Evolutionary conservation across 805 yeast genomes (phyloP), one percentile per base, ranked within the genome.

Genomic region (Sugiyamaella americana): DNA sequence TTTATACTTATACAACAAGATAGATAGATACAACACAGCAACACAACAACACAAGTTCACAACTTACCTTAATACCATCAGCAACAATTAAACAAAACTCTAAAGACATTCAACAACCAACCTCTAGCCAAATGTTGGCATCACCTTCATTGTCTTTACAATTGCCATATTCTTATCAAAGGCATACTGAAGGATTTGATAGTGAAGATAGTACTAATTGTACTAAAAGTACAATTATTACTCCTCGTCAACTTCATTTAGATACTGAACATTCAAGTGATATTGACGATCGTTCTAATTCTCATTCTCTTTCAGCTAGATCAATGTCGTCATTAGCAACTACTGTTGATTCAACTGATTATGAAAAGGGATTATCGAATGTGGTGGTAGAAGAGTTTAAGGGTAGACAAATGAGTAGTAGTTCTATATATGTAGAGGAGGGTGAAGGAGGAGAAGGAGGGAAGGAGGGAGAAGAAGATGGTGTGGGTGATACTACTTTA

Each of bases 281-380:
- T 16, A 41, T 35, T 21, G 37, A 35, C 37, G 37, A 10, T 11
- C 20, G 5, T 35, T 35, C 11, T 11, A 18, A 5, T 35, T 13
- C 17, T 11, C 17, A 44, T 19, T 44, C 47, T 26, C 42, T 44
- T 37, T 44, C 47, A 23, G 42, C 42, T 13, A 41, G 53, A 29
- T 51, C 55, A 47, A 51, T 51, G 55, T 49, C 55, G 20, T 50
- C 53, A 26, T 45, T 51, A 44, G 55, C 55, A 23, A 51, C 55
- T 18, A 51, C 53, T 19, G 55, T 51, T 17, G 49, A 50, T 38
- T 50, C 55, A 23, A 23, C 29, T 30, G 32, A 26, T 26, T 26
- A 26, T 13, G 32, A 26, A 26, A 26, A 26, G 32, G 13, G 32
- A 8, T 26, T 13, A 26, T 8, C 32, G 32, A 26, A 26, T 26